Conservation (phyloP, 2,329 filamentous ascomycete species). For the Trichoderma lentiforme region DNA sequence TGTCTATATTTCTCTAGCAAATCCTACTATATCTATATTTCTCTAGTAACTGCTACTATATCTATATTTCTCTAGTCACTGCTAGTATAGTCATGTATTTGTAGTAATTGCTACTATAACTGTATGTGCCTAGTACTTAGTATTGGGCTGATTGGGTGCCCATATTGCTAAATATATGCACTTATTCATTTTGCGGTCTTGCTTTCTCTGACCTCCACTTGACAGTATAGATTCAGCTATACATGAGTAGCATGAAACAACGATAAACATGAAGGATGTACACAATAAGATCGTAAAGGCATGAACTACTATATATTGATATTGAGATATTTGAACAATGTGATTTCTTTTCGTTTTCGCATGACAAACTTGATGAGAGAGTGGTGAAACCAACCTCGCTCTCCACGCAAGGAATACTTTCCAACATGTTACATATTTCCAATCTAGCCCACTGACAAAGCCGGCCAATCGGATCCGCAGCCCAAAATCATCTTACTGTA, state of each 20-base stretch:
- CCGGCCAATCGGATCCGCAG: neutral
- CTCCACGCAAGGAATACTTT: neutral
- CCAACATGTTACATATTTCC: constrained; percentile 3
- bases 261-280: neutral
- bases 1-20: too few species aligned
- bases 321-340: neutral
- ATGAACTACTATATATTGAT: neutral
- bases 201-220: neutral
- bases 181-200: too few species aligned
- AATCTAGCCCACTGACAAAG: neutral
- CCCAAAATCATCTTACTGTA: neutral
- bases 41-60: too few species aligned
- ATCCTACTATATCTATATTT: too few species aligned
- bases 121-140: too few species aligned
- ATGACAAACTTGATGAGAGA: neutral
- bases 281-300: neutral
- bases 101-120: too few species aligned
- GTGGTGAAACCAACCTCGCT: neutral
- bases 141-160: too few species aligned
- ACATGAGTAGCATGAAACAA: neutral
- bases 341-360: constrained; percentile 2
- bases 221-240: neutral
- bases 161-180: too few species aligned
- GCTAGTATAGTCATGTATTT: too few species aligned
- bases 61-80: too few species aligned